Evolutionary conservation across 257 asterid genomes (phyloP).

Genomic region (Hygrophila difformis): DNA sequence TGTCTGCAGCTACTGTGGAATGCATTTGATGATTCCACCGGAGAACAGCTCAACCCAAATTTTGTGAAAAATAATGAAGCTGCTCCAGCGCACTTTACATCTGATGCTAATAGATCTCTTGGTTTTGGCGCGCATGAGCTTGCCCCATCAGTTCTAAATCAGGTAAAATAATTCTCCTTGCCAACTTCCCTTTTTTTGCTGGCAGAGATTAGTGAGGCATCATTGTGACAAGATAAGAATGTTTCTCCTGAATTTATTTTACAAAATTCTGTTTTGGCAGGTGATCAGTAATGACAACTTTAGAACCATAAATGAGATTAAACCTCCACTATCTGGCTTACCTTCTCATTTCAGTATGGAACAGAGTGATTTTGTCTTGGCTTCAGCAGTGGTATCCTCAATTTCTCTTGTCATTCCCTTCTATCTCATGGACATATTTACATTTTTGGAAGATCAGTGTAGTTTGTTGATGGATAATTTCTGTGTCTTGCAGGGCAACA

Average conservation of each 20-base stretch:
- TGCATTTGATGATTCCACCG: constrained; percentile 44
- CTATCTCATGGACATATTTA: too few species aligned
- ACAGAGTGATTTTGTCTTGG: constrained; percentile 24
- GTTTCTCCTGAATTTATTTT: constrained; percentile 19
- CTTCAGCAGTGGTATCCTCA: constrained; percentile 30
- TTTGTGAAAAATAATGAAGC: constrained; percentile 23
- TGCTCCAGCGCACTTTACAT: constrained; percentile 22
- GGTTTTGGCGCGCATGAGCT: constrained; percentile 41
- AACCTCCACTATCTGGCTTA: constrained; percentile 26
- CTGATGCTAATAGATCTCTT: constrained; percentile 32
- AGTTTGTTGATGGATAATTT: constrained; percentile 8
- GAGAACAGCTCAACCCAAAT: constrained; percentile 20
- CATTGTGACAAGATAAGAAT: too few species aligned
- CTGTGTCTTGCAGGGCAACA: constrained; percentile 35
- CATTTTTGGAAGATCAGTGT: constrained; percentile 1
- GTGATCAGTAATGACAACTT: constrained; percentile 23
- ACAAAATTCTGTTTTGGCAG: constrained; percentile 26
- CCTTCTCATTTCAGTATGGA: constrained; percentile 28
- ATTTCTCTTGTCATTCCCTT: constrained; percentile 10
- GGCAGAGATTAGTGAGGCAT: too few species aligned
- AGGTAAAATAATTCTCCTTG: neutral
- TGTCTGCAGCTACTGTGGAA: constrained; percentile 67
- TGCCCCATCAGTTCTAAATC: constrained; percentile 19
- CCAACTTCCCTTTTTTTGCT: too few species aligned
- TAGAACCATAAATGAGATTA: constrained; percentile 22